Base-by-base conservation (phyloP, 768 basidiomycete genomes). In the Jaapia argillacea region DNA sequence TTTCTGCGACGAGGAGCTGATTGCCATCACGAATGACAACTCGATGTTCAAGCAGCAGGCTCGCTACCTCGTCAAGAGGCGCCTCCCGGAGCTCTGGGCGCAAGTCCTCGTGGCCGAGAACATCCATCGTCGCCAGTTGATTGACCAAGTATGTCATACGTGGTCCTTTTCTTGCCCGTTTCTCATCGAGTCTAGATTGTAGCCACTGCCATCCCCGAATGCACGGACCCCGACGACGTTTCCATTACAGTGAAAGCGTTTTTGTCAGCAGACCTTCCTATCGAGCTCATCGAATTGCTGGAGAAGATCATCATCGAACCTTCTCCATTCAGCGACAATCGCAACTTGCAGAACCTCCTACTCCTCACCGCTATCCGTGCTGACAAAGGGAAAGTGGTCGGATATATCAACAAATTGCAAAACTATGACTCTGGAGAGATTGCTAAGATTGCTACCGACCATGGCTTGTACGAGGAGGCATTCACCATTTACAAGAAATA, bases 21-120 rank as follows among this genome's bases (percentile, higher is more conserved):
- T 99, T 57, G 62, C 79, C 18, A 94, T 99, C 61, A 98, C 96
- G 39, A 98, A 98, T 58, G 93, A 94, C 51, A 99, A 99, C 69
- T 83, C 92, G 10, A 99, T 99, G 96, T 99, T 93, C 77, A 99
- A 98, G 66, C 94, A 99, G 56, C 96, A 98, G 64, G 89, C 96
- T 42, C 84, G 96, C 23, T 99, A 99, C 65, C 79, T 99, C 45
- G 88, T 97, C 58, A 96, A 93, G 65, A 83, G 96, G 53, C 88
- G 96, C 48, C 81, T 89, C 48, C 79, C 86, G 13, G 96, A 98
- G 48, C 78, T 99, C 24, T 99, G 96, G 96, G 79, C 85, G 1
- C 91, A 97, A 64, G 96, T 99, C 26, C 81, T 99, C 44, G 71
- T 77, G 7, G 72, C 77, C 3, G 91, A 91, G 50, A 97, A 96